A percentile compares a stretch with the other conserved stretches of the same genome.
These are phyloP conservation scores for Serendipita sp. DNA, from an alignment of 768 basidiomycete genomes.

Conservation along the genomic window DNA sequence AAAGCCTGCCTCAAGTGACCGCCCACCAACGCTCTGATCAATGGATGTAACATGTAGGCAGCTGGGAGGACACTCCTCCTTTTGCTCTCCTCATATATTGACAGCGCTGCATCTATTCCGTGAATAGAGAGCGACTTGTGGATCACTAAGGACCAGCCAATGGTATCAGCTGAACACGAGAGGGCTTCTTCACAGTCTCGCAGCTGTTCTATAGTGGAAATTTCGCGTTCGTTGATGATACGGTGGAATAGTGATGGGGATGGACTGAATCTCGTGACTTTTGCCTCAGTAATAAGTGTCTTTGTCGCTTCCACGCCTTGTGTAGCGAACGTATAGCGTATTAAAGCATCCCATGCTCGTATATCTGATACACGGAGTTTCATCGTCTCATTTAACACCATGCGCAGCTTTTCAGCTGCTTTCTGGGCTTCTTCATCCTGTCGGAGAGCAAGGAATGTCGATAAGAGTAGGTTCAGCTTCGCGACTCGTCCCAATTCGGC, in stretches of 20 bases:
- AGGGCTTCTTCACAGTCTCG: constrained; percentile 26
- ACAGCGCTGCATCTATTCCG: constrained; percentile 26
- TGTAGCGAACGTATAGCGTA: background rate
- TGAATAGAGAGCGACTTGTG: constrained; percentile 28
- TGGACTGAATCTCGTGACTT: background rate
- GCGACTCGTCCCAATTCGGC: background rate
- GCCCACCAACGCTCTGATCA: constrained; percentile 36
- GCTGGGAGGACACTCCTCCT: constrained; percentile 30
- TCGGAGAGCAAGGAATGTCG: background rate
- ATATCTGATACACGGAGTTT: background rate
- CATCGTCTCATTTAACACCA: background rate
- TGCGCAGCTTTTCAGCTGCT: background rate
- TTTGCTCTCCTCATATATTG: constrained; percentile 33
- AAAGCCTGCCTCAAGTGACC: constrained; percentile 20
- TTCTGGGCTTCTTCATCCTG: background rate
- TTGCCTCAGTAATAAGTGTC: background rate
- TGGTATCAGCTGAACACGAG: constrained; percentile 22
- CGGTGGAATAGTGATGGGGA: background rate
- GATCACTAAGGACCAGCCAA: constrained; percentile 42
- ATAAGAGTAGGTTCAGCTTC: background rate
- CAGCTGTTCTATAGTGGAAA: constrained; percentile 24
- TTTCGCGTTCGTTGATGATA: background rate
- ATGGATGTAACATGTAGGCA: constrained; percentile 33
- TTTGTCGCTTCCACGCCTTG: background rate
- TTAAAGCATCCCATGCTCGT: background rate